A percentile compares a stretch with the other conserved stretches of the same genome.
phyloP scores from a whole-genome alignment of 1,284 basidiomycete genomes.

The Cryptococcus sp. region DNA sequence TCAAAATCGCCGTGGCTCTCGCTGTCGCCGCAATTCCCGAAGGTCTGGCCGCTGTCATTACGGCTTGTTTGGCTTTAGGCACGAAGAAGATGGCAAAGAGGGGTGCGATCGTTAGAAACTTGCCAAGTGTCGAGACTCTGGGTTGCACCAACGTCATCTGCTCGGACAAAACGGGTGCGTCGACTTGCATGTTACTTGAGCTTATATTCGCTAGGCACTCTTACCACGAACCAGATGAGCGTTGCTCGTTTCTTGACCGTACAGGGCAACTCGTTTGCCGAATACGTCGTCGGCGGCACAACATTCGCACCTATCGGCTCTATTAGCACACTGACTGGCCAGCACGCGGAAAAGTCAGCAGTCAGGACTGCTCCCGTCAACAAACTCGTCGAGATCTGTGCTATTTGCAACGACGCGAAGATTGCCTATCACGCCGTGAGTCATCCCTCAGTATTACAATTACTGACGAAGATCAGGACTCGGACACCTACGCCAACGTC shows the following conservation, averaged over 20 bases:
- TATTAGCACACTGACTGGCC: constrained; percentile 67
- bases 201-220: constrained; percentile 55
- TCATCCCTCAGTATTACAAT: constrained; percentile 6
- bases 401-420: constrained; percentile 91
- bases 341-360: constrained; percentile 58
- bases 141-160: constrained; percentile 97
- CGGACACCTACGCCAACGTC: constrained; percentile 74
- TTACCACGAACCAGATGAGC: constrained; percentile 96
- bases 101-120: constrained; percentile 91
- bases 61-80: constrained; percentile 90
- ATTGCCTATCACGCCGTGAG: constrained; percentile 78
- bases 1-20: constrained; percentile 95
- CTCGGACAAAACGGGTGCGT: constrained; percentile 86
- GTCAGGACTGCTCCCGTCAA: constrained; percentile 71
- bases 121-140: constrained; percentile 94
- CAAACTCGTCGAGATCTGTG: constrained; percentile 80
- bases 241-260: constrained; percentile 80
- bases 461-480: constrained; percentile 62
- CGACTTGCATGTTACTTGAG: neutral
- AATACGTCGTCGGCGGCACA: constrained; percentile 82
- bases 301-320: constrained; percentile 82
- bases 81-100: constrained; percentile 98
- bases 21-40: constrained; percentile 96
- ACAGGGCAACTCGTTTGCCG: constrained; percentile 59
- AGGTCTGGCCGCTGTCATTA: constrained; percentile 92